phyloP scores from a whole-genome alignment of 177 flowering plant species.

The Vitis hybrid region DNA sequence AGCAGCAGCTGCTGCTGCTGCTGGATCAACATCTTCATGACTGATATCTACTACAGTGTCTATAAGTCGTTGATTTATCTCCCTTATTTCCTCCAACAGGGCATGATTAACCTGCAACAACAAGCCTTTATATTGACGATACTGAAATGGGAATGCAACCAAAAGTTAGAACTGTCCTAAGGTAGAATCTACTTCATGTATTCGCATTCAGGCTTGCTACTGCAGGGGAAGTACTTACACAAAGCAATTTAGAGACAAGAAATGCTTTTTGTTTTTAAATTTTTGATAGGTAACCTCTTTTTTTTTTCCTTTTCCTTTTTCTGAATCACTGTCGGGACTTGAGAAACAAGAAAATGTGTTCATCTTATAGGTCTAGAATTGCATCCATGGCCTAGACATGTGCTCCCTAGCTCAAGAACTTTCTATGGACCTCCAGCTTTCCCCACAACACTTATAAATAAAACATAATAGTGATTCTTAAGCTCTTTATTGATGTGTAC shows the following conservation, averaged over 20 bases:
- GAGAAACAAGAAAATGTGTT: too few relatives aligned
- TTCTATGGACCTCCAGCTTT: too few relatives aligned
- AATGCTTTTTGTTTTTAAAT: too few relatives aligned
- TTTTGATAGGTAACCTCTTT: too few relatives aligned
- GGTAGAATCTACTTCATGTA: neutral
- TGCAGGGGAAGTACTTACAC: neutral
- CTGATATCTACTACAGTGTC: constrained; percentile 82
- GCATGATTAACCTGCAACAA: constrained; percentile 69
- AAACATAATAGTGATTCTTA: too few relatives aligned
- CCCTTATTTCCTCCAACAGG: constrained; percentile 79
- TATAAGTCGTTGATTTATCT: constrained; percentile 77
- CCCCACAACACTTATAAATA: too few relatives aligned
- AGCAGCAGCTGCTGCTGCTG: constrained; percentile 43
- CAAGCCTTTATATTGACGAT: neutral
- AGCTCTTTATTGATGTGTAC: too few relatives aligned
- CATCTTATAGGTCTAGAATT: too few relatives aligned
- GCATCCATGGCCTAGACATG: too few relatives aligned
- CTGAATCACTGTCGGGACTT: too few relatives aligned
- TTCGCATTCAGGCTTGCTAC: neutral
- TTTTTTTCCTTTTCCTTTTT: too few relatives aligned
- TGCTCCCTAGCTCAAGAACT: too few relatives aligned
- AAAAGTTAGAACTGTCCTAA: neutral
- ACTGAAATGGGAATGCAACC: neutral
- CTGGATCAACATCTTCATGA: constrained; percentile 76
- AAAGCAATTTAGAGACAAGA: neutral